Conservation (phyloP, 768 basidiomycete species). For the Tulasnella calospora region DNA sequence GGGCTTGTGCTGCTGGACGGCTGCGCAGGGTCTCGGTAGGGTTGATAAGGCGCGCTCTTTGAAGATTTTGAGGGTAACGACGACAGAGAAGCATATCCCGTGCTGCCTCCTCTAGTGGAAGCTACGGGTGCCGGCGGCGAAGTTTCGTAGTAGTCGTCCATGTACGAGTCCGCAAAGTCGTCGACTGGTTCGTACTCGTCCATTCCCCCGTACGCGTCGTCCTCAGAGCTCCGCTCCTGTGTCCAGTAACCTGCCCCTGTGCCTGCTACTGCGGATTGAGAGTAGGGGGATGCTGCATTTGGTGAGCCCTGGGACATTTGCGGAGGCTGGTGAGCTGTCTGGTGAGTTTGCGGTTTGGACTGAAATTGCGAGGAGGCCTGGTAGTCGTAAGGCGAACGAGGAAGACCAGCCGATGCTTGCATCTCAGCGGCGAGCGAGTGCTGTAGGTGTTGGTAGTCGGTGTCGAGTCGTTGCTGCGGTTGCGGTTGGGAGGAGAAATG, state of each 20-base stretch:
- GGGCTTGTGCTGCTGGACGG: background rate
- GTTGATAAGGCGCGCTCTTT: background rate
- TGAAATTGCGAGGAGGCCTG: background rate
- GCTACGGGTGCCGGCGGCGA: conserved; percentile 2
- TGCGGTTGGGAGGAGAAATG: background rate
- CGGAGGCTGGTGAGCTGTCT: background rate
- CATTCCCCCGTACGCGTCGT: conserved; percentile 15
- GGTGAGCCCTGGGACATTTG: background rate
- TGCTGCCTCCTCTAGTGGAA: background rate
- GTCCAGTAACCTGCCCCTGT: background rate
- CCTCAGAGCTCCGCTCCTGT: conserved; percentile 11
- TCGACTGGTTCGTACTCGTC: conserved; percentile 10
- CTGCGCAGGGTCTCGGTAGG: background rate
- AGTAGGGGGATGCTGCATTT: background rate
- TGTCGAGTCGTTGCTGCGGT: conserved; percentile 9
- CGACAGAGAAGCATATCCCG: background rate
- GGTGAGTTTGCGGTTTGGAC: background rate
- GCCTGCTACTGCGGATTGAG: background rate
- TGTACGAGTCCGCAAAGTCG: background rate
- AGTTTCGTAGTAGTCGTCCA: background rate
- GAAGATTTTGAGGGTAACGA: background rate
- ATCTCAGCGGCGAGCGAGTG: background rate
- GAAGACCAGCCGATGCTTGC: background rate
- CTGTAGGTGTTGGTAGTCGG: background rate
- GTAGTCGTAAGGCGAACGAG: background rate